phyloP scores from a whole-genome alignment of 345 rosid species.

The Salix purpurea region DNA sequence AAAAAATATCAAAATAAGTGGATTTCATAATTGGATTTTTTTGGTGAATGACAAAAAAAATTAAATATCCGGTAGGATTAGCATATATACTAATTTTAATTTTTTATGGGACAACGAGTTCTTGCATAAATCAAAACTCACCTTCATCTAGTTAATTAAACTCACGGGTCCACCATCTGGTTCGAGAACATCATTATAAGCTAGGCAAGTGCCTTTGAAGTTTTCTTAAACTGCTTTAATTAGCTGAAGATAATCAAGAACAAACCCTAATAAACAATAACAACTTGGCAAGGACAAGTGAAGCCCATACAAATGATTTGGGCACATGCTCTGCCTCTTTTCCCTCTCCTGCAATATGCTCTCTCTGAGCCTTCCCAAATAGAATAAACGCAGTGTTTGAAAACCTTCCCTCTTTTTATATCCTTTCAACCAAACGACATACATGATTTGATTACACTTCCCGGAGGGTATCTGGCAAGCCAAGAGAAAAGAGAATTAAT shows the following conservation, averaged over 20 bases:
- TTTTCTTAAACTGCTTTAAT: slow-evolving; percentile 4
- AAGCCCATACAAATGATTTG: slow-evolving; percentile 73
- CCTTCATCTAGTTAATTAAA: background rate
- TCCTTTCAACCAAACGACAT: slow-evolving; percentile 34
- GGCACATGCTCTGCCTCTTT: slow-evolving; percentile 44
- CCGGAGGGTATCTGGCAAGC: slow-evolving; percentile 36
- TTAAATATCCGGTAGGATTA: background rate
- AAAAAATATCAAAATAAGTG: background rate
- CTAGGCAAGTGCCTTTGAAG: slow-evolving; percentile 1
- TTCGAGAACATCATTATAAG: background rate
- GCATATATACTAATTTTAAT: background rate
- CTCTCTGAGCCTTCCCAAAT: slow-evolving; percentile 29
- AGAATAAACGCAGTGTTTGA: slow-evolving; percentile 30
- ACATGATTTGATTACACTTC: slow-evolving; percentile 52
- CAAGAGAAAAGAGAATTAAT: slow-evolving; percentile 13
- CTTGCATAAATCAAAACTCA: background rate
- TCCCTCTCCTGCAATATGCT: slow-evolving; percentile 20
- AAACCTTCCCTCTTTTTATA: slow-evolving; percentile 28
- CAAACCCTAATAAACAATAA: slow-evolving; percentile 20
- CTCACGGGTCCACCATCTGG: background rate
- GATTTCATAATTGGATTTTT: background rate
- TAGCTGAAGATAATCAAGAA: slow-evolving; percentile 24
- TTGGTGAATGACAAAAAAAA: too few relatives aligned
- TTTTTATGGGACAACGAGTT: background rate
- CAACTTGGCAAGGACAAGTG: slow-evolving; percentile 36